Evolutionary conservation across 495 filamentous ascomycete species (phyloP).

Genomic region (Aspergillus coremiiformis): DNA sequence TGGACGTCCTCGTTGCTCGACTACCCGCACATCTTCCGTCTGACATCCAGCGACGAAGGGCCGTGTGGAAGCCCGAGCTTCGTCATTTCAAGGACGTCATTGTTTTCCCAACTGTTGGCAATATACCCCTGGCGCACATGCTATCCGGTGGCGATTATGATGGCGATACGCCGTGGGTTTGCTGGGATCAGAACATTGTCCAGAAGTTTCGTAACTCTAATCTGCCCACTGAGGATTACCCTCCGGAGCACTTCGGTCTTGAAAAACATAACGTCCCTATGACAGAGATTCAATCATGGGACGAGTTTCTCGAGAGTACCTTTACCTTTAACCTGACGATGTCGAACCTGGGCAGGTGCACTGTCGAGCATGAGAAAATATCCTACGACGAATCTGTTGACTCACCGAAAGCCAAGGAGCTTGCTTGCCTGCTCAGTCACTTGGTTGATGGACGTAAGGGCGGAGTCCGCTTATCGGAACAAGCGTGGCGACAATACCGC

Average conservation of each 20-base stretch:
- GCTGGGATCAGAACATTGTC: slow-evolving; percentile 77
- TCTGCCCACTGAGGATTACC: slow-evolving; percentile 37
- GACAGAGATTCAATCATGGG: slow-evolving; percentile 21
- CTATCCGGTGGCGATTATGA: slow-evolving; percentile 94
- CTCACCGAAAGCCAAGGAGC: slow-evolving; percentile 44
- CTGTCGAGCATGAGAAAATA: slow-evolving; percentile 62
- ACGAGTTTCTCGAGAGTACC: slow-evolving; percentile 44
- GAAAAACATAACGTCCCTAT: slow-evolving; percentile 46
- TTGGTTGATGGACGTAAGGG: slow-evolving; percentile 79
- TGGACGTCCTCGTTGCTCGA: slow-evolving; percentile 81
- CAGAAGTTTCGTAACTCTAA: slow-evolving; percentile 65
- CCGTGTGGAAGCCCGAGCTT: slow-evolving; percentile 60
- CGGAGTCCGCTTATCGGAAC: slow-evolving; percentile 54
- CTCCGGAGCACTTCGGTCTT: slow-evolving; percentile 50
- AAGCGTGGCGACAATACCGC: slow-evolving; percentile 47
- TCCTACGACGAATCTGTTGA: slow-evolving; percentile 59
- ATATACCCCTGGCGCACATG: slow-evolving; percentile 65
- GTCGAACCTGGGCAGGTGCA: slow-evolving; percentile 66
- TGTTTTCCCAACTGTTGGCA: slow-evolving; percentile 69
- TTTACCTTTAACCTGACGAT: slow-evolving; percentile 61
- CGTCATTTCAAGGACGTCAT: slow-evolving; percentile 77
- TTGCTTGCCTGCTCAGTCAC: slow-evolving; percentile 66
- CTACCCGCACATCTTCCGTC: slow-evolving; percentile 72
- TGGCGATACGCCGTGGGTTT: slow-evolving; percentile 83
- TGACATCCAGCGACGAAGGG: slow-evolving; percentile 70